Evolutionary conservation across 2,329 filamentous ascomycete species (phyloP).

Genomic region (Ampelomyces quisqualis): DNA sequence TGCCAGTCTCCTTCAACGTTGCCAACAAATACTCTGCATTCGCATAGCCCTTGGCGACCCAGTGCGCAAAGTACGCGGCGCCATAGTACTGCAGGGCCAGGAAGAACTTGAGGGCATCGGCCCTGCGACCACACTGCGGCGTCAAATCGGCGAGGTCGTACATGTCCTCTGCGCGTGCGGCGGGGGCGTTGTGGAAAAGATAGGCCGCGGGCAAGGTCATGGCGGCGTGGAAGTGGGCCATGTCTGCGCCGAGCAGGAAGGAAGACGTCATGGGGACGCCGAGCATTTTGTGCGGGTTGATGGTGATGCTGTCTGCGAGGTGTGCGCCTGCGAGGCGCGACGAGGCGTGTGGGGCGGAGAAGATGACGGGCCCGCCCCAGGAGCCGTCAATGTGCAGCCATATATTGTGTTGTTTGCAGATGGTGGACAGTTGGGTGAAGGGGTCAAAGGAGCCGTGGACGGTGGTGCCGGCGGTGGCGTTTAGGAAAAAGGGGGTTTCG

Average conservation of each 20-base stretch:
- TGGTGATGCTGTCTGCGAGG: slow-evolving; percentile 76
- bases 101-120: slow-evolving; percentile 83
- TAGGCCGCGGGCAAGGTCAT: slow-evolving; percentile 89
- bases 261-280: slow-evolving; percentile 87
- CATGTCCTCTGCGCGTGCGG: slow-evolving; percentile 50
- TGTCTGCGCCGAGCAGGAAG: slow-evolving; percentile 77
- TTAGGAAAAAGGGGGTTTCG: slow-evolving; percentile 88
- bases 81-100: slow-evolving; percentile 91
- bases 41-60: slow-evolving; percentile 67
- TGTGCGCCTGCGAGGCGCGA: slow-evolving; percentile 69
- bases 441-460: slow-evolving; percentile 89
- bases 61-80: slow-evolving; percentile 65
- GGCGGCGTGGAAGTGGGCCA: slow-evolving; percentile 74
- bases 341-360: slow-evolving; percentile 59
- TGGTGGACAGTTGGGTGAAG: slow-evolving; percentile 65
- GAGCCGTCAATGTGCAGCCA: slow-evolving; percentile 94
- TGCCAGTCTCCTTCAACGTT: slow-evolving; percentile 55
- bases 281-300: slow-evolving; percentile 98
- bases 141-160: slow-evolving; percentile 93
- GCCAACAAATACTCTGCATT: slow-evolving; percentile 68
- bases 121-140: slow-evolving; percentile 85
- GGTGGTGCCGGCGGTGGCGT: slow-evolving; percentile 92
- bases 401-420: slow-evolving; percentile 71
- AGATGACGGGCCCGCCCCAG: slow-evolving; percentile 85
- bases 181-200: slow-evolving; percentile 48